Conservation (phyloP, 2,329 filamentous ascomycete genomes). For the Xenosphaeropsis pyriputrescens region DNA sequence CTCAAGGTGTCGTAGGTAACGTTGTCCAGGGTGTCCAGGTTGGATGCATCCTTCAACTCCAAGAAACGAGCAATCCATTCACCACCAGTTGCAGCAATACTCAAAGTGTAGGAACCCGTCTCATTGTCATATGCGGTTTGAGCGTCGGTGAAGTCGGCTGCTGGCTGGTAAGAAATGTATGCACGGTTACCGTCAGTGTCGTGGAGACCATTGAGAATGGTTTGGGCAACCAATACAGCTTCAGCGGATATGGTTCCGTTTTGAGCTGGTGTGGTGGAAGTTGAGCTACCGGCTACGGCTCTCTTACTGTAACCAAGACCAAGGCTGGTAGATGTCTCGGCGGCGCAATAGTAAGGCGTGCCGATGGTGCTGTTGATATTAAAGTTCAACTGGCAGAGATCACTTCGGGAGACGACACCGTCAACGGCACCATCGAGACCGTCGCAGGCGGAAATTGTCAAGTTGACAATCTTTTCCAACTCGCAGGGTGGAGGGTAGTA, state of each 20-base stretch:
- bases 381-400: constrained; percentile 29
- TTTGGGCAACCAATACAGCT: constrained; percentile 15
- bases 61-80: constrained; percentile 21
- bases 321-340: constrained; percentile 1
- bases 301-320: too few relatives aligned
- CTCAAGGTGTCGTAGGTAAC: constrained; percentile 37
- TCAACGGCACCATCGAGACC: constrained; percentile 36
- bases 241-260: constrained; percentile 14
- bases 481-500: constrained; percentile 29
- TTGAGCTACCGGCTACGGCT: neutral
- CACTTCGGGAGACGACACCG: constrained; percentile 33
- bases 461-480: constrained; percentile 34
- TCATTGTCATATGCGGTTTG: constrained; percentile 19
- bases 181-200: constrained; percentile 22
- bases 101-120: constrained; percentile 18
- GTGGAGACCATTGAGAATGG: constrained; percentile 23
- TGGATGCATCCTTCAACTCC: constrained; percentile 13
- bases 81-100: constrained; percentile 18
- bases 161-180: constrained; percentile 24
- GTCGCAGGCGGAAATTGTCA: constrained; percentile 38
- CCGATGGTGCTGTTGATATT: constrained; percentile 30
- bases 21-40: constrained; percentile 23
- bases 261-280: constrained; percentile 4
- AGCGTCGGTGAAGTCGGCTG: constrained; percentile 18
- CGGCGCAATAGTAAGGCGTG: constrained; percentile 26